Base-by-base conservation (phyloP, 129 eudicot species). In the Kitagawia praeruptora region DNA sequence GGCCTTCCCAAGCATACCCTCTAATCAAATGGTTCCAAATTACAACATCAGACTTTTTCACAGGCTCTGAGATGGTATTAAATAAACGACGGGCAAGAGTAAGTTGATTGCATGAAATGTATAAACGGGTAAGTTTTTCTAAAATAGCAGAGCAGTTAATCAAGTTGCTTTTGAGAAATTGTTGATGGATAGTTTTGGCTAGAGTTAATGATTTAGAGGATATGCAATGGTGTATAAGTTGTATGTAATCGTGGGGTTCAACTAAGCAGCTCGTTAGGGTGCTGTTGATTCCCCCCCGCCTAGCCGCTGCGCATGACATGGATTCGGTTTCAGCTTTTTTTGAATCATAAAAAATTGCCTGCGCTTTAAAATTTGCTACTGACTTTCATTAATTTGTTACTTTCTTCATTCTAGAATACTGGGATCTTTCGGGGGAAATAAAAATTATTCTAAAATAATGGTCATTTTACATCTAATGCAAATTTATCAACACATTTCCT, bases 1-100 rank as follows among this genome's bases (percentile, higher is more conserved):
- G 98, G 74, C 98, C 97, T 49, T 86, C 85, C 96, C 97, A 90
- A 61, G 98, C 97, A 80, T 94, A 94, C 40, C 91, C 98, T 75
- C 96, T 80, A 44, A 94, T 94, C 86, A 94, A 77, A 61, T 88
- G 91, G 79, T 94, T 90, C 96, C 98, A 94, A 31, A 94, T 74
- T 74, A 92, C 80, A 44, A 87, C 84, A 76, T 85, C 89, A 69
- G 78, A 74, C 12, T 81, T 79, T 88, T 87, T 89, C 45, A 86
- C 82, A 51, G 81, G 83, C 78, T 31, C 2, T 10, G 97, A 90
- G 40, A 94, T 92, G 54, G 85, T 61, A 46, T 90, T 80, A 83
- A 94, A 94, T 72, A 94, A 87, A 37, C 78, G 80, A 79, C 80
- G 92, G 14, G 97, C 98, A 77, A 78, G 85, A 4, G 74, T 69